A percentile compares a stretch with the other conserved stretches of the same genome.
Evolutionary conservation across 2,329 filamentous ascomycete species (phyloP).

Genomic region (Mycosphaerella sp.): DNA sequence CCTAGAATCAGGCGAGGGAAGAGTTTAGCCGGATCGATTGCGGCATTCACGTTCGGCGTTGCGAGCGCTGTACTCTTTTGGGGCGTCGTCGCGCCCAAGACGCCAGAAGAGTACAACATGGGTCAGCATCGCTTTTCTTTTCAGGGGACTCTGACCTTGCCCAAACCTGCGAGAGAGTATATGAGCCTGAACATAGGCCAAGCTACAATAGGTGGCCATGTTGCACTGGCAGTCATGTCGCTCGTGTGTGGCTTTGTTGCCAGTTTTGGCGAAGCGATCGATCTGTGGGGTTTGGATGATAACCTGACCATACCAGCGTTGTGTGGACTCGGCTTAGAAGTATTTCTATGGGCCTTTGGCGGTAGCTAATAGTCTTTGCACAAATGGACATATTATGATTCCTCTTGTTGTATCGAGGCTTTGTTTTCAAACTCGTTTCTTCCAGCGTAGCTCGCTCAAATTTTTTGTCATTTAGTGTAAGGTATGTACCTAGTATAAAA

Average conservation of each 20-base stretch:
- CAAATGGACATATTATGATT: slow-evolving; percentile 4
- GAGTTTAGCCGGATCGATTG: slow-evolving; percentile 80
- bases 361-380: slow-evolving; percentile 10
- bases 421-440: too few species aligned
- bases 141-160: slow-evolving; percentile 66
- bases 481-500: too few species aligned
- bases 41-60: slow-evolving; percentile 78
- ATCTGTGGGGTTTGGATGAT: slow-evolving; percentile 92
- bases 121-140: slow-evolving; percentile 67
- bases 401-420: not conserved
- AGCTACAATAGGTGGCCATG: slow-evolving; percentile 58
- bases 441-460: too few species aligned
- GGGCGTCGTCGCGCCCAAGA: slow-evolving; percentile 67
- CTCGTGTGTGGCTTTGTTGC: slow-evolving; percentile 83
- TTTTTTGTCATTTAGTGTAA: too few species aligned
- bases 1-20: slow-evolving; percentile 79
- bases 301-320: slow-evolving; percentile 94
- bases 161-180: slow-evolving; percentile 50
- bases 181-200: slow-evolving; percentile 56
- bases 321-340: slow-evolving; percentile 82
- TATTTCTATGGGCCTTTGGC: slow-evolving; percentile 79
- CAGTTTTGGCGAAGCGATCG: slow-evolving; percentile 80
- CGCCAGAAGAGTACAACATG: slow-evolving; percentile 31
- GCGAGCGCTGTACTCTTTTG: slow-evolving; percentile 79
- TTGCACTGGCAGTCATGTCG: slow-evolving; percentile 74